These are phyloP conservation scores for Huntiella moniliformis DNA, from an alignment of 2,329 filamentous ascomycete genomes.

Conservation along the genomic window DNA sequence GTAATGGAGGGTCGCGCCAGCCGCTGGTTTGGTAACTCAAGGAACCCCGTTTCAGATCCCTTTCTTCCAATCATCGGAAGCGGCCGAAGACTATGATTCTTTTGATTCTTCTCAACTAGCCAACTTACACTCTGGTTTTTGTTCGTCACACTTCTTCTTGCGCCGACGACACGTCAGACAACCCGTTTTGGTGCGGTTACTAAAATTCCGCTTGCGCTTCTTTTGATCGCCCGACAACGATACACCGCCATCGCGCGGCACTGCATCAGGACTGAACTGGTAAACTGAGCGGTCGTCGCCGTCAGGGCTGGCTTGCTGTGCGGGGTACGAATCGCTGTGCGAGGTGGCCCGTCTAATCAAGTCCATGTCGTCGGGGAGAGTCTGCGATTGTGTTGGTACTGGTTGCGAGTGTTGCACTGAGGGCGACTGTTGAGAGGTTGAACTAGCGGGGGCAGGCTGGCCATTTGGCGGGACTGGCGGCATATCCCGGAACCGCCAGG, in stretches of 20 bases:
- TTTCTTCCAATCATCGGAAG: slow-evolving; percentile 1
- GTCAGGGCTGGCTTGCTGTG: slow-evolving; percentile 5
- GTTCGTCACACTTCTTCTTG: slow-evolving; percentile 97
- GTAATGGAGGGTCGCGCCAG: neutral
- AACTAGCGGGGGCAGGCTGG: neutral
- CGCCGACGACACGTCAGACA: slow-evolving; percentile 80
- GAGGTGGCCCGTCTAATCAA: slow-evolving; percentile 25
- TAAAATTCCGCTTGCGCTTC: slow-evolving; percentile 65
- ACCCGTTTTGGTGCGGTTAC: slow-evolving; percentile 87
- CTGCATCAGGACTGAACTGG: slow-evolving; percentile 26
- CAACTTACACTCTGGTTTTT: slow-evolving; percentile 63
- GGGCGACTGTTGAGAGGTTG: slow-evolving; percentile 15
- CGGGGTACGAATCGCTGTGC: slow-evolving; percentile 29
- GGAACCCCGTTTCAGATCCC: neutral
- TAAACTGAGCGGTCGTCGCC: slow-evolving; percentile 15
- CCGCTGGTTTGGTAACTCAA: neutral
- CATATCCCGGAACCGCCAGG: slow-evolving; percentile 33
- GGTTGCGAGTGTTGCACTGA: slow-evolving; percentile 6
- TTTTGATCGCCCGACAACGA: slow-evolving; percentile 42
- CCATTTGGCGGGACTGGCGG: slow-evolving; percentile 16
- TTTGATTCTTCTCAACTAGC: neutral
- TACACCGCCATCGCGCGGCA: slow-evolving; percentile 24
- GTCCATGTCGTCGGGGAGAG: slow-evolving; percentile 31
- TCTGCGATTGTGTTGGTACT: slow-evolving; percentile 20
- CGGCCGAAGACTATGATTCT: neutral